These are phyloP conservation scores for Desmodesmus armatus DNA, from an alignment of 139 green algal genomes.

Conservation along the genomic window DNA sequence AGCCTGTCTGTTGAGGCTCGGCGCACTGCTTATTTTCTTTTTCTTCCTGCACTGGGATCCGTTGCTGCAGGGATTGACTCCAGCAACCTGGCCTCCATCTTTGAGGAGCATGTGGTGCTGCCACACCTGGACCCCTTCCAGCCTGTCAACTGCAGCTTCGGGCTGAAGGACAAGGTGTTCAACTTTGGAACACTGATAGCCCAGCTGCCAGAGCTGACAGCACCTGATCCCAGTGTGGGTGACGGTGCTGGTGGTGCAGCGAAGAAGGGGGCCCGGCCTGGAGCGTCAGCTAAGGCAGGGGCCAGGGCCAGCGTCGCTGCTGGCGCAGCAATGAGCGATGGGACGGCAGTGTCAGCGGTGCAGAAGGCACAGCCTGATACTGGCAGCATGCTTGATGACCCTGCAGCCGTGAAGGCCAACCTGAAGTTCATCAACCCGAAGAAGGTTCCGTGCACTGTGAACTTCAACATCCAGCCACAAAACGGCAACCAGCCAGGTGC, in stretches of 20 bases:
- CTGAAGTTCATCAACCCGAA: constrained; percentile 85
- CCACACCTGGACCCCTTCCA: constrained; percentile 69
- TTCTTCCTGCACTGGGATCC: no score
- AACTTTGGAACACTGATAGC: constrained; percentile 82
- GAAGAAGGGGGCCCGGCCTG: constrained; percentile 12
- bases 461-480: constrained; percentile 76
- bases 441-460: constrained; percentile 84
- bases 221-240: neutral
- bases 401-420: constrained; percentile 66
- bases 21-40: no score
- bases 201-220: constrained; percentile 45
- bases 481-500: constrained; percentile 25
- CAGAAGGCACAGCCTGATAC: neutral
- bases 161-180: constrained; percentile 73
- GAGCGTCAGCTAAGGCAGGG: neutral
- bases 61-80: constrained; percentile 70
- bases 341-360: neutral
- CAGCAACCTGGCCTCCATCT: constrained; percentile 75
- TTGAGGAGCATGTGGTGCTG: constrained; percentile 85
- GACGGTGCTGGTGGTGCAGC: neutral
- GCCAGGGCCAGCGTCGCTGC: neutral
- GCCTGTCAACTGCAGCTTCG: constrained; percentile 68
- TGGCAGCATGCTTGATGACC: constrained; percentile 21
- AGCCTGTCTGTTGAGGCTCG: no score
- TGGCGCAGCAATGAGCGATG: neutral